Conservation (phyloP, 371 early-diverging fungal species). For the Apophysomyces variabilis region DNA sequence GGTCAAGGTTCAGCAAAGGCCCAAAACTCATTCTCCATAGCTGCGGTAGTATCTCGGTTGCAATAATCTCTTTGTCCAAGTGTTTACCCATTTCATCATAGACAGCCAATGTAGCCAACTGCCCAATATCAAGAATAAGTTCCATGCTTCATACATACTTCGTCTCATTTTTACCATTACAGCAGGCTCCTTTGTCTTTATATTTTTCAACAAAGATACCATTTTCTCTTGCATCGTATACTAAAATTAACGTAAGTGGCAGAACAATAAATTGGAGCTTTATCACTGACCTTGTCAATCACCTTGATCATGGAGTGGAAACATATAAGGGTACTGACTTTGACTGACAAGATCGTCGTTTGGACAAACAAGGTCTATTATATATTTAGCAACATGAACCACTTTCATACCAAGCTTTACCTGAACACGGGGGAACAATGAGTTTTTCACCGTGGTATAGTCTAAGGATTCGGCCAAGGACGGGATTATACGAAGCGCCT, state of each 20-base stretch:
- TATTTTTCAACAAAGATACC: constrained; percentile 75
- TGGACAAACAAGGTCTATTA: constrained; percentile 64
- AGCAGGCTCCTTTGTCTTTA: constrained; percentile 79
- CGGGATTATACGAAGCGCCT: constrained; percentile 74
- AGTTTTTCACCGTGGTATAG: constrained; percentile 71
- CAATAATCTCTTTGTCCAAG: constrained; percentile 77
- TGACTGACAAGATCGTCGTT: constrained; percentile 73
- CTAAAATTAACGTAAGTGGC: constrained; percentile 16
- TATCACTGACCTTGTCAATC: constrained; percentile 63
- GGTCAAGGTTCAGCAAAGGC: constrained; percentile 67
- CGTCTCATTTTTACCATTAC: constrained; percentile 62
- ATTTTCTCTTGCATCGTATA: constrained; percentile 75
- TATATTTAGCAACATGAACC: neutral
- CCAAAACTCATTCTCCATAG: constrained; percentile 82
- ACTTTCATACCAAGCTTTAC: constrained; percentile 22
- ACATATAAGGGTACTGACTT: constrained; percentile 76
- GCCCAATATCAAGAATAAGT: neutral
- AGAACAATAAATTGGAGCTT: neutral
- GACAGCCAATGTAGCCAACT: constrained; percentile 79
- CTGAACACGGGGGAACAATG: constrained; percentile 78
- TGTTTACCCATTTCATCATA: constrained; percentile 79
- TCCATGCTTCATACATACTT: neutral
- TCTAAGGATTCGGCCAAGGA: constrained; percentile 65
- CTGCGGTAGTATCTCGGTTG: constrained; percentile 78
- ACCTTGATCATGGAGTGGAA: constrained; percentile 75